A percentile compares a stretch with the other conserved stretches of the same genome.
Evolutionary conservation across 306 rosid genomes (phyloP).

Genomic region (Benincasa hispida): DNA sequence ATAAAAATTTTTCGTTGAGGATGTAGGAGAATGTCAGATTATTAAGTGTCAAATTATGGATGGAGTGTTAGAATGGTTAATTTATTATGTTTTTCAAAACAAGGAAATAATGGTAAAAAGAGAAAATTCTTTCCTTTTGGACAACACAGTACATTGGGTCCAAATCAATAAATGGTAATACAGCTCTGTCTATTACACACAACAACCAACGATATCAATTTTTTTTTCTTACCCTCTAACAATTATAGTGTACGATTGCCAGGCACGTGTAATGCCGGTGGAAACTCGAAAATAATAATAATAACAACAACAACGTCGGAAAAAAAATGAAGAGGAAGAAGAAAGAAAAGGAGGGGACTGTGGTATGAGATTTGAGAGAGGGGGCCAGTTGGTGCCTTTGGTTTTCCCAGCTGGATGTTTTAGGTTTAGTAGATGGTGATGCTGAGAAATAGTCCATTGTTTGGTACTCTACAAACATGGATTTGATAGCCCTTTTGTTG

Average conservation of each 20-base stretch:
- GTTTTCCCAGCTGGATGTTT: constrained; percentile 10
- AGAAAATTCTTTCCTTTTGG: background rate
- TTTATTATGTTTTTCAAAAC: no score
- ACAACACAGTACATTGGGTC: background rate
- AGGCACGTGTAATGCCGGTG: constrained; percentile 7
- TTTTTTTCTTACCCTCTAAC: background rate
- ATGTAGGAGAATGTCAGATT: no score
- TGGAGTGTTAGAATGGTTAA: no score
- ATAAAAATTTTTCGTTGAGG: no score
- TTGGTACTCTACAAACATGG: constrained; percentile 44
- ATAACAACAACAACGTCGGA: background rate
- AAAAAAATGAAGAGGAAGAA: background rate
- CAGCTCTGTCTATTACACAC: background rate
- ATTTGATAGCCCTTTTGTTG: constrained; percentile 58
- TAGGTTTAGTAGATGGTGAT: constrained; percentile 20
- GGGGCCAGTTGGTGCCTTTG: constrained; percentile 4
- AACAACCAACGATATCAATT: background rate
- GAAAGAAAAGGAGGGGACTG: background rate
- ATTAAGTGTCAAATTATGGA: no score
- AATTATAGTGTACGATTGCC: background rate
- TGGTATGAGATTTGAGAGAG: background rate
- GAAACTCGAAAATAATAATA: background rate
- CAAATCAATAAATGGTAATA: background rate
- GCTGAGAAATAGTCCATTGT: constrained; percentile 23
- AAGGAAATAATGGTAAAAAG: background rate